Evolutionary conservation across 2,329 filamentous ascomycete genomes (phyloP).

Genomic region (Calonectria pseudoturangicola): DNA sequence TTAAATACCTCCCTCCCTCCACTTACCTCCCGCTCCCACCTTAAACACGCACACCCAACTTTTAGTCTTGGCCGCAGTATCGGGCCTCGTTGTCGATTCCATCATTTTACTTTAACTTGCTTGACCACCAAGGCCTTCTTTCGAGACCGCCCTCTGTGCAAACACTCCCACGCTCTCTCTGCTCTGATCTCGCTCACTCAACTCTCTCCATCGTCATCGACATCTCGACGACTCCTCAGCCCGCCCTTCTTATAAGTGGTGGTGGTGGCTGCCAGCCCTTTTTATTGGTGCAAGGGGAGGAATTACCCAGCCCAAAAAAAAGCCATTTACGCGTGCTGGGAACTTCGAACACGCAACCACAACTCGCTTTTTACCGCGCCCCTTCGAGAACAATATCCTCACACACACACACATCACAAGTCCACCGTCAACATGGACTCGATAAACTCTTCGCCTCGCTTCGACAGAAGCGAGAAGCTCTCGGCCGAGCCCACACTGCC

Average conservation of each 20-base stretch:
- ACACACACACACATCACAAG: not conserved
- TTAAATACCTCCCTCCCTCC: constrained; percentile 42
- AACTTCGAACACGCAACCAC: constrained; percentile 26
- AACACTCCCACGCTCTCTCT: not conserved
- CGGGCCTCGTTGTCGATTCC: constrained; percentile 25
- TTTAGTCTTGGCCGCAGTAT: constrained; percentile 33
- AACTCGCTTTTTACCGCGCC: constrained; percentile 1
- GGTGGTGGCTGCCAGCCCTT: constrained; percentile 13
- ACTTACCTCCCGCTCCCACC: constrained; percentile 19
- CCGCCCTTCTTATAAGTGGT: constrained; percentile 29
- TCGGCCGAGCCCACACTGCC: constrained; percentile 60
- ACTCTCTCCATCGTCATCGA: not conserved
- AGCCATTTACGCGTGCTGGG: constrained; percentile 27
- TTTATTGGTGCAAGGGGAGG: constrained; percentile 35
- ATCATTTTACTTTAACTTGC: not conserved
- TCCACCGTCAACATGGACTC: constrained; percentile 60
- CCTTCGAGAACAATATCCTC: not conserved
- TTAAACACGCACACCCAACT: constrained; percentile 18
- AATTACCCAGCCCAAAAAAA: constrained; percentile 6
- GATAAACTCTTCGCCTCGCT: constrained; percentile 58
- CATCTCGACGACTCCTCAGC: not conserved
- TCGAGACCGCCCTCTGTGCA: constrained; percentile 26
- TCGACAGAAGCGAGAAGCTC: constrained; percentile 46
- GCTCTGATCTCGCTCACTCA: constrained; percentile 7
- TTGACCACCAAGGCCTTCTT: constrained; percentile 18